Conservation (phyloP, 2,329 filamentous ascomycete genomes). For the Pseudogymnoascus pannorum region DNA sequence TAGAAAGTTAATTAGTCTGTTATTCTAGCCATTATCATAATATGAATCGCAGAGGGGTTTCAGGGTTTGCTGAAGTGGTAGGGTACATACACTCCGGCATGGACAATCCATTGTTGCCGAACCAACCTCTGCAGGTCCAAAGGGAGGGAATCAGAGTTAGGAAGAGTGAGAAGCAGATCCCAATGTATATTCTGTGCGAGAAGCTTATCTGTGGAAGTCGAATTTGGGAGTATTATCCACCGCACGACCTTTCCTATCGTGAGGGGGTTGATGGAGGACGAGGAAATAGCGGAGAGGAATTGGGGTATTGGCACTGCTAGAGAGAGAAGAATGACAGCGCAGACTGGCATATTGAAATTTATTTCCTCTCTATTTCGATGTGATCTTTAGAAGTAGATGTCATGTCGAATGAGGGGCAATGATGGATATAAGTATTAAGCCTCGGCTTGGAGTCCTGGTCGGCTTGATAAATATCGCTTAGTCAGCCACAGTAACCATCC, state of each 20-base stretch:
- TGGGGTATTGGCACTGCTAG: conserved; percentile 31
- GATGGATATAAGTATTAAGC: not conserved
- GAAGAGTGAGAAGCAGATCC: conserved; percentile 42
- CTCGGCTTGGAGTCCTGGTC: conserved; percentile 8
- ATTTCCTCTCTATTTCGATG: not conserved
- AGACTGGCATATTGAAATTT: conserved; percentile 38
- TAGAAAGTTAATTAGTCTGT: not conserved
- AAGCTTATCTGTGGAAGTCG: conserved; percentile 34
- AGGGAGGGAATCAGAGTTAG: conserved; percentile 25
- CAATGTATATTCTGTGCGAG: conserved; percentile 33
- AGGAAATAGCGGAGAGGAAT: conserved; percentile 35
- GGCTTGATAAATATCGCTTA: not conserved
- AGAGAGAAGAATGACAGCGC: conserved; percentile 39
- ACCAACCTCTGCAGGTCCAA: conserved; percentile 21
- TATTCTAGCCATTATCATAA: not conserved
- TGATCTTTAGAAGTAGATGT: not conserved
- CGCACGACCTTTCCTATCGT: conserved; percentile 37
- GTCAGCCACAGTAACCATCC: too few species aligned
- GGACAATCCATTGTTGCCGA: conserved; percentile 30
- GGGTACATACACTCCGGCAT: conserved; percentile 31
- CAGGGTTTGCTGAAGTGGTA: not conserved
- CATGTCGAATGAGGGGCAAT: not conserved
- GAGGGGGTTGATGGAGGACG: conserved; percentile 32
- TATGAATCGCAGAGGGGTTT: not conserved
- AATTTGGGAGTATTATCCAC: conserved; percentile 42